Conservation (phyloP, 768 basidiomycete genomes). For the Zangia roseola region DNA sequence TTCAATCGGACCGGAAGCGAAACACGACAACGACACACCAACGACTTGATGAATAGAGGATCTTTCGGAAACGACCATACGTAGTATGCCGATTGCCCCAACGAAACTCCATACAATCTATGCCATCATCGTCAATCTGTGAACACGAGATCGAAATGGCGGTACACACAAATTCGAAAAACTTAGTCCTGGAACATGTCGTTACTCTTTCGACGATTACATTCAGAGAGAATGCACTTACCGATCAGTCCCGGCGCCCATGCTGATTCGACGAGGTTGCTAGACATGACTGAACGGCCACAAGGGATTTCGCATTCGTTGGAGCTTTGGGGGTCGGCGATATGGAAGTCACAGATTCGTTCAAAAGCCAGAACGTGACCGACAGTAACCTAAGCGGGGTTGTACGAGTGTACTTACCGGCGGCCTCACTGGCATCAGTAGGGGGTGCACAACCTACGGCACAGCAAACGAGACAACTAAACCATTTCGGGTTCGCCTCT, state of each 20-base stretch:
- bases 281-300: slow-evolving; percentile 5
- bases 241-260: slow-evolving; percentile 15
- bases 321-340: background rate
- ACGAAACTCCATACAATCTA: slow-evolving; percentile 13
- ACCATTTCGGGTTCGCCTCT: no score
- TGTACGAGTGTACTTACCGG: no score
- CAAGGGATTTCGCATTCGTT: background rate
- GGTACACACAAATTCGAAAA: slow-evolving; percentile 7
- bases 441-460: no score
- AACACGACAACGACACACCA: slow-evolving; percentile 3
- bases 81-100: slow-evolving; percentile 6
- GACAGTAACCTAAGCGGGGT: no score
- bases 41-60: background rate
- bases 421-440: no score
- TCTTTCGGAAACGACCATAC: slow-evolving; percentile 7
- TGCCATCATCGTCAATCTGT: background rate
- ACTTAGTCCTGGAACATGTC: background rate
- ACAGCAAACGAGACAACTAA: no score
- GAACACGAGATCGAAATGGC: background rate
- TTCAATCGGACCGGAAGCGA: background rate
- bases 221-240: background rate
- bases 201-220: background rate
- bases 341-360: no score
- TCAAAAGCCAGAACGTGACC: no score
- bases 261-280: background rate